These are phyloP conservation scores for Cercospora beticola DNA, from an alignment of 2,329 filamentous ascomycete species.

Conservation along the genomic window DNA sequence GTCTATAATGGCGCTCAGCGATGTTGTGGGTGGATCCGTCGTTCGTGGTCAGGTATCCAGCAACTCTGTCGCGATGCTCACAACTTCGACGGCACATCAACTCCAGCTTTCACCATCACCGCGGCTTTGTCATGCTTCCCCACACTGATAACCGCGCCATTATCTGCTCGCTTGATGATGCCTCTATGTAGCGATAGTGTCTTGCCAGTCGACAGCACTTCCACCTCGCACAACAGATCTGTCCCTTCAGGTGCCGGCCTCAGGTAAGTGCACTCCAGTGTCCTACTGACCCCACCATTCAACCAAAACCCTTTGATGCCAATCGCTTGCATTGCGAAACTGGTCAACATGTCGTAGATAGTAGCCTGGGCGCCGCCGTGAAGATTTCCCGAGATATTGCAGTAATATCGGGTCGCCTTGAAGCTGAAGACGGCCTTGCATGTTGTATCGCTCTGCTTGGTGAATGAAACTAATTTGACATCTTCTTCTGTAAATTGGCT, in stretches of 20 bases:
- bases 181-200: constrained; percentile 43
- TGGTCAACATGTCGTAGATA: constrained; percentile 55
- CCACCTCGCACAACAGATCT: constrained; percentile 44
- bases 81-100: constrained; percentile 18
- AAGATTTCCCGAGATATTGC: constrained; percentile 51
- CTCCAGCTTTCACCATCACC: constrained; percentile 27
- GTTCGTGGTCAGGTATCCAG: not conserved
- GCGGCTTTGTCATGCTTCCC: constrained; percentile 40
- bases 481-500: constrained; percentile 28
- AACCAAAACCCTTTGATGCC: constrained; percentile 43
- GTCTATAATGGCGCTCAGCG: not conserved
- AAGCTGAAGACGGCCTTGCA: constrained; percentile 47
- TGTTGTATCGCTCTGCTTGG: constrained; percentile 38
- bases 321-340: constrained; percentile 36
- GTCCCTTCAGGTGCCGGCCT: constrained; percentile 44
- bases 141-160: constrained; percentile 38
- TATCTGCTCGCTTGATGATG: constrained; percentile 41
- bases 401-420: constrained; percentile 45
- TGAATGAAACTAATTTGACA: constrained; percentile 34
- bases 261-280: constrained; percentile 49
- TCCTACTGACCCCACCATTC: constrained; percentile 44
- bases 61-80: not conserved
- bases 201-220: constrained; percentile 48
- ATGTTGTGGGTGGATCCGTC: not conserved
- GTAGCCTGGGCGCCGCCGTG: constrained; percentile 56